These are phyloP conservation scores for Penicillium hesseltinei DNA, from an alignment of 2,329 filamentous ascomycete genomes.

Conservation along the genomic window DNA sequence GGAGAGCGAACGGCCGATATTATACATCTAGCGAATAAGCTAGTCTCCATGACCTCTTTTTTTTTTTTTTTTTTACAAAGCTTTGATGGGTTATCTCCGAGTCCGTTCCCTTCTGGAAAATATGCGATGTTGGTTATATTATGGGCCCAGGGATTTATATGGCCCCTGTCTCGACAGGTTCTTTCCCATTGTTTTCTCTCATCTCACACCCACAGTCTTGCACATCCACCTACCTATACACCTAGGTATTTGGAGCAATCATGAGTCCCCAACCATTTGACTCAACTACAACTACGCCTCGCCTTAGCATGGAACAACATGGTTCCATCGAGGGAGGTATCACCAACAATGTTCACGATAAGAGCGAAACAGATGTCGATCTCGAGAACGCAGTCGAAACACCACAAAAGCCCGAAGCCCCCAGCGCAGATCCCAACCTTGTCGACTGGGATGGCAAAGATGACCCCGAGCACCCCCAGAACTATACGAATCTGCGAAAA, in stretches of 20 bases:
- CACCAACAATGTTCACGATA: neutral
- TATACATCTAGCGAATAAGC: neutral
- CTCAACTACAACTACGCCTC: conserved; percentile 18
- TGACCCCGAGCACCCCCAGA: conserved; percentile 34
- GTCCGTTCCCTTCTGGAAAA: neutral
- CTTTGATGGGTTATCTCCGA: neutral
- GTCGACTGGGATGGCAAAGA: conserved; percentile 33
- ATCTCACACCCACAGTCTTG: neutral
- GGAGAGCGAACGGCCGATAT: neutral
- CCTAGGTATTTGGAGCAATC: neutral
- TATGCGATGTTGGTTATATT: neutral
- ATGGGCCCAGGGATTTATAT: neutral
- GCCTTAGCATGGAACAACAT: conserved; percentile 19
- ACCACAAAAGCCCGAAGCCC: conserved; percentile 5
- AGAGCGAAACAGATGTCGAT: conserved; percentile 13
- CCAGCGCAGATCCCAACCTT: conserved; percentile 28
- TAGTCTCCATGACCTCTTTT: neutral
- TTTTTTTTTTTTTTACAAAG: neutral
- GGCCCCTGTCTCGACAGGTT: neutral
- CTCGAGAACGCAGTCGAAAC: neutral
- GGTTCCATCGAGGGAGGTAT: neutral
- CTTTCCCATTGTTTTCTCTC: neutral
- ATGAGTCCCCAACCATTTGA: conserved; percentile 12
- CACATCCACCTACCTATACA: neutral
- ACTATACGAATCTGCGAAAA: conserved; percentile 30